Percentiles rank a stretch among this genome's conserved stretches.
Conservation (phyloP, 805 yeast species). For the Tetrapisispora iriomotensis region DNA sequence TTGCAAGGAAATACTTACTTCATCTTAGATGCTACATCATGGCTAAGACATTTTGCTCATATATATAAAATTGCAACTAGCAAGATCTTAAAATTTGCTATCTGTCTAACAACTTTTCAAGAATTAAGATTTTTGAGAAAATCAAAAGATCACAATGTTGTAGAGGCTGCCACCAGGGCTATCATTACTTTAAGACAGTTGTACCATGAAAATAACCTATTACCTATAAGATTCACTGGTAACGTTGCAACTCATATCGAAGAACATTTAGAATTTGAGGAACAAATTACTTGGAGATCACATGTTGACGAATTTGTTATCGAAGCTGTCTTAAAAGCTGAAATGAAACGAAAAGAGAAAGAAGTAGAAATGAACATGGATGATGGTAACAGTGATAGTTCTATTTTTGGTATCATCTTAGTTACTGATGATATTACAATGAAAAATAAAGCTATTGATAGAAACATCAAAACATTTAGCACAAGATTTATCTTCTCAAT, state of each 20-base stretch:
- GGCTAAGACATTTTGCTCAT: conserved; percentile 75
- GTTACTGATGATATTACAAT: conserved; percentile 69
- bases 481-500: conserved; percentile 27
- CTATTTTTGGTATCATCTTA: conserved; percentile 32
- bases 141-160: conserved; percentile 60
- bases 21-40: conserved; percentile 66
- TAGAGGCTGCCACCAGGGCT: conserved; percentile 74
- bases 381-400: background rate
- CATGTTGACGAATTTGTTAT: conserved; percentile 60
- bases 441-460: conserved; percentile 38
- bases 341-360: conserved; percentile 6
- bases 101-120: conserved; percentile 70
- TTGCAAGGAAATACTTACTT: conserved; percentile 36
- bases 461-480: conserved; percentile 24
- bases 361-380: background rate
- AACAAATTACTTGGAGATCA: conserved; percentile 61
- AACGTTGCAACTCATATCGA: conserved; percentile 56
- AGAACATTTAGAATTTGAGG: conserved; percentile 66
- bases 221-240: conserved; percentile 62
- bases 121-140: conserved; percentile 63
- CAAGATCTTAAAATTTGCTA: conserved; percentile 47
- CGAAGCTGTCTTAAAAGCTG: conserved; percentile 36
- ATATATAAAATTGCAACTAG: conserved; percentile 58
- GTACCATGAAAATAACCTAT: conserved; percentile 42
- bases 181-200: conserved; percentile 65